Evolutionary conservation across 331 rosid species (phyloP).

Genomic region (Arachis monticola): DNA sequence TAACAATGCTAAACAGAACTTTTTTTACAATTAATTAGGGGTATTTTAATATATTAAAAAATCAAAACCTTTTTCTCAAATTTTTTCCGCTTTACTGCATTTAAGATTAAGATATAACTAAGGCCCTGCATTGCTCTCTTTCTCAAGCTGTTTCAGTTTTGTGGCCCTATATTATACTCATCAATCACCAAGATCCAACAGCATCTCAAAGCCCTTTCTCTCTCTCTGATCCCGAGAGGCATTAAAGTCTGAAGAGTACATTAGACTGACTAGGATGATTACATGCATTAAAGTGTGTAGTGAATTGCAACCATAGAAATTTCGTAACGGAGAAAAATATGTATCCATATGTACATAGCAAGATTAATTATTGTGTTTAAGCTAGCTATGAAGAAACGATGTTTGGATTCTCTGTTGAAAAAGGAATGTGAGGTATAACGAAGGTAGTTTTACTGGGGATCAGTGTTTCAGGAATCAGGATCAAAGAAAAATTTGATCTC

Average conservation of each 20-base stretch:
- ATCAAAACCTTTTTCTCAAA: too few relatives aligned
- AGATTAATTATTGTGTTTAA: conserved; percentile 8
- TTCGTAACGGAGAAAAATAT: background rate
- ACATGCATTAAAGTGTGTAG: background rate
- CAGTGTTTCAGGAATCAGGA: conserved; percentile 39
- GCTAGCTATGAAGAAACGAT: conserved; percentile 26
- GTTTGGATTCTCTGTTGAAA: conserved; percentile 42
- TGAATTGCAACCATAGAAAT: background rate
- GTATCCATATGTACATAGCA: background rate
- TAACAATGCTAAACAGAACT: too few relatives aligned
- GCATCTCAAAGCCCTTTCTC: conserved; percentile 41
- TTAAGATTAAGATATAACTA: too few relatives aligned
- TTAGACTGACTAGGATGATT: conserved; percentile 44
- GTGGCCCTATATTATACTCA: conserved; percentile 41
- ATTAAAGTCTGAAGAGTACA: conserved; percentile 44
- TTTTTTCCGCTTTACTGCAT: too few relatives aligned
- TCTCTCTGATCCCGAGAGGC: conserved; percentile 51
- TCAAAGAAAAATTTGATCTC: conserved; percentile 34
- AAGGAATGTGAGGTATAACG: conserved; percentile 38
- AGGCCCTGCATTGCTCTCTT: conserved; percentile 39
- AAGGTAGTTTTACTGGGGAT: conserved; percentile 48
- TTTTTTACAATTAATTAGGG: too few relatives aligned
- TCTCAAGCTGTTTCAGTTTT: conserved; percentile 40
- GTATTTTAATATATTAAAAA: too few relatives aligned
- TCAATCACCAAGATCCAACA: conserved; percentile 37